Base-by-base conservation (phyloP, 2,329 filamentous ascomycete genomes). In the Aspergillus persii region DNA sequence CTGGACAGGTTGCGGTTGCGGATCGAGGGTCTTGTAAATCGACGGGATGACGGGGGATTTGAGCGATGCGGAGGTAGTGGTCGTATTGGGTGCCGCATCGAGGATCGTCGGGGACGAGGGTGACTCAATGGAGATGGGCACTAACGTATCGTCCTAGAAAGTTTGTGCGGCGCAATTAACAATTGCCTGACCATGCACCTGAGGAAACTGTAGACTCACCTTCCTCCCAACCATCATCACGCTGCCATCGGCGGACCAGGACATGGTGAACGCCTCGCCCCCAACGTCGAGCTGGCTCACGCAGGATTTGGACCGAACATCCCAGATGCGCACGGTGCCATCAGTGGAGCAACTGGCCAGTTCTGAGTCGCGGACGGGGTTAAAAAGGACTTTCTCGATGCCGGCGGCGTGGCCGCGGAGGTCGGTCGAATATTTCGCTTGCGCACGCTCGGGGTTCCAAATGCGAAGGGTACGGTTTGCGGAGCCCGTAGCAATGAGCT, bases 391-490 rank as follows among this genome's bases (percentile, higher is more conserved):
- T 54, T 81, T 79, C 66, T 82, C 80, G 26, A 81, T 76, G 2
- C 72, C 77, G 15, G 76, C 77, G 2, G 76, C 72, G 61, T 82
- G 80, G 6, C 79, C 80, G 59, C 78, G 76, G 50, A 82, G 67
- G 55, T 82, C 80, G 4, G 78, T 81, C 31, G 79, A 80, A 63
- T 80, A 78, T 66, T 76, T 75, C 29, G 76, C 73, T 61, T 74
- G 70, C 18, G 80, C 75, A 55, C 79, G 76, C 58, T 82, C 79
- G 0, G 80, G 80, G 63, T 99, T 96, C 94, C 95, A 99, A 65
- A 99, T 87, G n/a, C 92, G 89, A 49, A 99, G 81, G 0, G 88
- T 88, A 55, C 94, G 93, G 76, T 98, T 90, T 8, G 94, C 91
- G 2, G 91, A 90, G 2, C 92, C 92, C 0, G 93, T 96, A 0